Conservation (phyloP, 257 asterid species). For the Osmanthus fragrans region DNA sequence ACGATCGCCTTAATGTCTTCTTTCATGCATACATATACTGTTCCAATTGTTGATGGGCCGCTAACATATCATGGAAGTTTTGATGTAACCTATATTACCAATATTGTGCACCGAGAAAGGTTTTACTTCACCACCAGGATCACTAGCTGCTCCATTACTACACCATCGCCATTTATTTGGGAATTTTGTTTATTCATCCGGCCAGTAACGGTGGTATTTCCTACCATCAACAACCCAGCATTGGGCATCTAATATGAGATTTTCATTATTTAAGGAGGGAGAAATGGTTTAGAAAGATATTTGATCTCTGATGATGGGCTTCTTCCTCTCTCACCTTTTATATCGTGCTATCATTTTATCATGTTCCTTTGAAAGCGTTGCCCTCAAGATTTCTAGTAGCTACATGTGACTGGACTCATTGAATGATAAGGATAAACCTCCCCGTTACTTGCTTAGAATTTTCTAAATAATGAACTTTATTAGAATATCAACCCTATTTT, state of each 20-base stretch:
- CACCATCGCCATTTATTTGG: background rate
- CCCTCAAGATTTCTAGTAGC: background rate
- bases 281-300: background rate
- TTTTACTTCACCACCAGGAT: constrained; percentile 4
- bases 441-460: background rate
- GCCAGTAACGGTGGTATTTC: background rate
- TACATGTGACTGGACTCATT: constrained; percentile 1
- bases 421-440: constrained; percentile 14
- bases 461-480: constrained; percentile 2
- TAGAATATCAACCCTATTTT: background rate
- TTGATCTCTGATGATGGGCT: background rate
- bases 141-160: background rate
- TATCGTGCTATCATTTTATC: background rate
- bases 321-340: background rate
- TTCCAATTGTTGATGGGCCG: background rate
- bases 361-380: background rate
- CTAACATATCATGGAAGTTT: background rate
- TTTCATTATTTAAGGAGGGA: background rate
- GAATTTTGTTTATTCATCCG: background rate
- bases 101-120: constrained; percentile 3
- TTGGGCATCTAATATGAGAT: background rate
- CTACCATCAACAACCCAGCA: background rate
- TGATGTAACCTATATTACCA: background rate
- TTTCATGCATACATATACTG: background rate
- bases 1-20: background rate